phyloP scores from a whole-genome alignment of 495 filamentous ascomycete species.

The Pyronema domesticum region DNA sequence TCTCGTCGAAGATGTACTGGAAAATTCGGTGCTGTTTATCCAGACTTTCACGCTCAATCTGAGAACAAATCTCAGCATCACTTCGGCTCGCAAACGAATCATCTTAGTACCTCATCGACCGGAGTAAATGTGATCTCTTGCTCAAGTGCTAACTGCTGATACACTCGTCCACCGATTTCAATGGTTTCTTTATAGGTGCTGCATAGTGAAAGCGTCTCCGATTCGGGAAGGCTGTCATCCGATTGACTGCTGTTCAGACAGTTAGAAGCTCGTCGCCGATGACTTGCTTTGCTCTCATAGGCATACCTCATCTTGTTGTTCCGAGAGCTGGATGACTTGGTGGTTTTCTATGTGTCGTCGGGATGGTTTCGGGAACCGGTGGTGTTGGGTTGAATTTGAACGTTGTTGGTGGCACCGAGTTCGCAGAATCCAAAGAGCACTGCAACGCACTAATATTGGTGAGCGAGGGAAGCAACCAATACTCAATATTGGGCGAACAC shows the following conservation, averaged over 20 bases:
- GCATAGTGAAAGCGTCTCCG: constrained; percentile 33
- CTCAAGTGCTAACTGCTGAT: constrained; percentile 57
- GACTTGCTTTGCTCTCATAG: too few relatives aligned
- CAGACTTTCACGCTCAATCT: constrained; percentile 72
- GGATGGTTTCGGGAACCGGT: constrained; percentile 18
- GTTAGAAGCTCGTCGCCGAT: constrained; percentile 1
- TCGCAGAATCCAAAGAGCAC: constrained; percentile 3
- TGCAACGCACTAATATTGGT: constrained; percentile 6
- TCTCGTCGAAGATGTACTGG: constrained; percentile 51
- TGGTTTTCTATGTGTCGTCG: neutral
- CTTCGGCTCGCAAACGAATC: constrained; percentile 2
- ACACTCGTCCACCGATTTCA: constrained; percentile 48
- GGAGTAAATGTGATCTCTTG: constrained; percentile 60
- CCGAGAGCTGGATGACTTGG: neutral
- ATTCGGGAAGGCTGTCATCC: constrained; percentile 10
- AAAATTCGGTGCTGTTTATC: constrained; percentile 53
- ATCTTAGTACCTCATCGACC: constrained; percentile 55
- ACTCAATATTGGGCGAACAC: constrained; percentile 11
- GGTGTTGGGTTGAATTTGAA: constrained; percentile 9
- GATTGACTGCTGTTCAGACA: constrained; percentile 9
- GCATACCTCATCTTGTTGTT: too few relatives aligned
- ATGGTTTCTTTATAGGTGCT: constrained; percentile 43
- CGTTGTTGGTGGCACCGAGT: constrained; percentile 16
- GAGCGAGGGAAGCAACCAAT: constrained; percentile 10
- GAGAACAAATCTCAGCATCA: constrained; percentile 4